Evolutionary conservation across 257 asterid species (phyloP), one percentile per base, ranked within the genome.

Genomic region (Solanum piurae): DNA sequence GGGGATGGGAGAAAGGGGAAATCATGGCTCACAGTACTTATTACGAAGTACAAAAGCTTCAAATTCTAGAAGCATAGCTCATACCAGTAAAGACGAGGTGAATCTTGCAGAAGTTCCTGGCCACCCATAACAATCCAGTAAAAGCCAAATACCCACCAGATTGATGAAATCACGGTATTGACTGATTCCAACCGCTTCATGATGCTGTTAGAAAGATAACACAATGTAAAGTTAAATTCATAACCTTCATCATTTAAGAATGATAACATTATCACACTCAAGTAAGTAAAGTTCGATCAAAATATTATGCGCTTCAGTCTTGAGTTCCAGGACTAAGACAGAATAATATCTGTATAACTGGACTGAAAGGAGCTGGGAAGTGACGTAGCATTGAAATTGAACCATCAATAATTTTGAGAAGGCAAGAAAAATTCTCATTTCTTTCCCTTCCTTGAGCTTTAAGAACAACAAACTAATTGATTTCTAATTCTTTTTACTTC

Each of bases 101-200:
- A 93, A 74, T 92, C 94, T 87, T 91, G 96, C 86, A 94, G 91
- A 89, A 95, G 98, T 9, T 93, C 86, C 87, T 92, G 98, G 88
- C 99, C 99, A 60, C 99, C 98, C 76, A 88, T 89, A 36, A 94
- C 91, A 49, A 91, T 91, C 99, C 99, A 95, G 79, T 94, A 95
- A 89, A 95, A 96, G 38, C 99, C 99, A 49, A 96, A 93, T 74
- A 95, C 95, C 99, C 99, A 96, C 99, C 99, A 96, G 84, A 94
- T 90, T 5, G 98, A 94, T 44, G 99, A 96, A 52, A 94, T 88
- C 44, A 96, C 91, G 4, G 98, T 94, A 84, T 93, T 95, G 23
- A 91, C 36, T 46, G 97, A 92, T 92, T 95, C 98, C 90, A 96
- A 86, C 92, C 90, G 93, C 94, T 92, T 93, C 91, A 93, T 89